phyloP scores from a whole-genome alignment of 352 stramenopile genomes.

The Phytophthora pseudosyringae region DNA sequence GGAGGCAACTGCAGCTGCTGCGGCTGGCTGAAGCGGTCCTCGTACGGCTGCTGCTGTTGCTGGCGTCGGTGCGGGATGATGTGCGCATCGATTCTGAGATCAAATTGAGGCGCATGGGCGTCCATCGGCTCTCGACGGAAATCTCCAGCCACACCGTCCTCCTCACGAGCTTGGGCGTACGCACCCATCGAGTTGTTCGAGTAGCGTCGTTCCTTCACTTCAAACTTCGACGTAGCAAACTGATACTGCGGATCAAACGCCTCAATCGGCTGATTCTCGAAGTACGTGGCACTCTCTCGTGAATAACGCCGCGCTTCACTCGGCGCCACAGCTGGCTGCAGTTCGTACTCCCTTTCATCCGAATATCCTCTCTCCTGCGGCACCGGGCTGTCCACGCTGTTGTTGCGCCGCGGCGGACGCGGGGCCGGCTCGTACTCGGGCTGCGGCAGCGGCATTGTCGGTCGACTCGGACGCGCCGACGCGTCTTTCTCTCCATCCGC shows the following conservation, averaged over 20 bases:
- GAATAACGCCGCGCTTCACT: slow-evolving; percentile 30
- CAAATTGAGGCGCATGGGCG: slow-evolving; percentile 26
- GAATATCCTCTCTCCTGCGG: slow-evolving; percentile 23
- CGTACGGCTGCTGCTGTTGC: slow-evolving; percentile 11
- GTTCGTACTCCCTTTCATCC: slow-evolving; percentile 31
- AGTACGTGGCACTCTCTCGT: slow-evolving; percentile 25
- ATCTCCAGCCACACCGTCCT: slow-evolving; percentile 30
- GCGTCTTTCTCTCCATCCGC: slow-evolving; percentile 23
- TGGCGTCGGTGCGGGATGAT: slow-evolving; percentile 25
- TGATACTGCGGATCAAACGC: slow-evolving; percentile 25
- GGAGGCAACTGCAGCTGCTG: slow-evolving; percentile 11
- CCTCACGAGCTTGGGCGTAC: slow-evolving; percentile 24
- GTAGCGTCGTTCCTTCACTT: slow-evolving; percentile 31
- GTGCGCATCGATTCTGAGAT: slow-evolving; percentile 35
- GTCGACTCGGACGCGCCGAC: slow-evolving; percentile 18
- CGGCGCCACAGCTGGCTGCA: slow-evolving; percentile 13
- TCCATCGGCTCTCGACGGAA: slow-evolving; percentile 35
- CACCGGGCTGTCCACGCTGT: slow-evolving; percentile 33
- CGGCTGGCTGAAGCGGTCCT: slow-evolving; percentile 18
- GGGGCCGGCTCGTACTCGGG: slow-evolving; percentile 44
- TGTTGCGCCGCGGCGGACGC: slow-evolving; percentile 37
- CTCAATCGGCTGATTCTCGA: slow-evolving; percentile 31
- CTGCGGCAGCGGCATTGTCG: slow-evolving; percentile 28
- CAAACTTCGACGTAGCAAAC: slow-evolving; percentile 11
- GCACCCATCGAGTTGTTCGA: slow-evolving; percentile 33